Percentiles rank a stretch among this genome's conserved stretches.
phyloP scores from a whole-genome alignment of 1,284 basidiomycete species.

The Leccinum subfulvum region DNA sequence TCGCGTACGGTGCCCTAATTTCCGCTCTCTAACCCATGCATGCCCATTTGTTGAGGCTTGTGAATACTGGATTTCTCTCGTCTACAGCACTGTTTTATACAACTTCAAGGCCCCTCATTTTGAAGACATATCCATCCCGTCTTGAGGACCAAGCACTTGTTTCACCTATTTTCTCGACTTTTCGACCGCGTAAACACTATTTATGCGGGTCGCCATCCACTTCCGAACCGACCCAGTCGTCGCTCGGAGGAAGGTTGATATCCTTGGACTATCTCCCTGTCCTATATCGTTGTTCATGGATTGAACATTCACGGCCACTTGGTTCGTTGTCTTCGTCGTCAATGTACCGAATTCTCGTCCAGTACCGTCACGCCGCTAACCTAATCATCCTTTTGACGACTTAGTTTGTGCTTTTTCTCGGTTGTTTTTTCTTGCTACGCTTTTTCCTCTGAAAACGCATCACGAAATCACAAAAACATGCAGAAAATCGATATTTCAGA shows the following conservation, averaged over 20 bases:
- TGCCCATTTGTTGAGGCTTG: conserved; percentile 34
- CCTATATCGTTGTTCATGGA: conserved; percentile 37
- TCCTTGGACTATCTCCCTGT: conserved; percentile 34
- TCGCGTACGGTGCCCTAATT: conserved; percentile 33
- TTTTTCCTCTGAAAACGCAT: conserved; percentile 33
- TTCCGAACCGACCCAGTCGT: conserved; percentile 24
- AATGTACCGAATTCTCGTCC: conserved; percentile 36
- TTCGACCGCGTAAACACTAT: conserved; percentile 35
- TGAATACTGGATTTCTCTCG: conserved; percentile 37
- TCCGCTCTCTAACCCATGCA: conserved; percentile 35
- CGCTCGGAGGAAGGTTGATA: conserved; percentile 30
- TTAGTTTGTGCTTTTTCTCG: conserved; percentile 29
- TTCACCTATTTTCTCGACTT: conserved; percentile 31
- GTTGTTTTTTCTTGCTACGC: conserved; percentile 39
- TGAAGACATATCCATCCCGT: conserved; percentile 68
- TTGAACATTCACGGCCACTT: conserved; percentile 33
- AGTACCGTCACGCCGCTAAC: conserved; percentile 36
- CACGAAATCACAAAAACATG: conserved; percentile 48
- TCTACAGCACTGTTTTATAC: conserved; percentile 29
- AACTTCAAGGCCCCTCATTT: conserved; percentile 37
- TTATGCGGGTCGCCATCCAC: conserved; percentile 30
- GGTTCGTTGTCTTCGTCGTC: conserved; percentile 28
- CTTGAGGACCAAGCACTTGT: conserved; percentile 36
- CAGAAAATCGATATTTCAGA: conserved; percentile 41
- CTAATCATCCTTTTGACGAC: conserved; percentile 36